Evolutionary conservation across 495 filamentous ascomycete species (phyloP).

Genomic region (Penicillium silybi): DNA sequence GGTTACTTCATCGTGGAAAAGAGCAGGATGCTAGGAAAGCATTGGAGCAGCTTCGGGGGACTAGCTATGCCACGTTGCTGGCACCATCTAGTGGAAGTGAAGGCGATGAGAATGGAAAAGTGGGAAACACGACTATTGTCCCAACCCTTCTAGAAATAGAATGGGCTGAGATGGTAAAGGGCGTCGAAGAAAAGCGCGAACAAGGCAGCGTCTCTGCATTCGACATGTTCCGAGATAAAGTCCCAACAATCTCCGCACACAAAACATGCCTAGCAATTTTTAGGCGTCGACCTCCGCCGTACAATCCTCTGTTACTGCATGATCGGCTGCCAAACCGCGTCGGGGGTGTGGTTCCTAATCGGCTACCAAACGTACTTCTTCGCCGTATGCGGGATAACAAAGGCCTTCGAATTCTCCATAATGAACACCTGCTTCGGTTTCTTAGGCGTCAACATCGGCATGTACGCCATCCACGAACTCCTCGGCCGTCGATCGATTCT

Average conservation of each 20-base stretch:
- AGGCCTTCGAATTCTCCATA: slow-evolving; percentile 55
- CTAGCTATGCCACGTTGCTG: background rate
- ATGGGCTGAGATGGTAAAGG: slow-evolving; percentile 16
- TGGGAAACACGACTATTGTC: background rate
- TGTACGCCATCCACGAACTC: slow-evolving; percentile 46
- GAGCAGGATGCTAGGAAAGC: slow-evolving; percentile 8
- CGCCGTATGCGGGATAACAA: slow-evolving; percentile 54
- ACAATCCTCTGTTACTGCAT: slow-evolving; percentile 15
- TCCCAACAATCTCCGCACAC: background rate
- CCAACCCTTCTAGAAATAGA: slow-evolving; percentile 12
- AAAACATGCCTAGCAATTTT: background rate
- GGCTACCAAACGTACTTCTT: slow-evolving; percentile 64
- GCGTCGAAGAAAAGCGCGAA: slow-evolving; percentile 14
- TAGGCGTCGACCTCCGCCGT: slow-evolving; percentile 13
- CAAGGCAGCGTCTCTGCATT: slow-evolving; percentile 9
- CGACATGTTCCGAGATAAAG: slow-evolving; percentile 15
- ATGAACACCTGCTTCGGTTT: slow-evolving; percentile 54
- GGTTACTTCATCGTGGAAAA: slow-evolving; percentile 11
- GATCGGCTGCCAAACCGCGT: slow-evolving; percentile 45
- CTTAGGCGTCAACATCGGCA: slow-evolving; percentile 51
- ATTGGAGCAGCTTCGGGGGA: slow-evolving; percentile 8
- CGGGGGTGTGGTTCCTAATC: slow-evolving; percentile 59
- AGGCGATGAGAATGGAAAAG: slow-evolving; percentile 1
- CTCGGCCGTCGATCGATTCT: slow-evolving; percentile 54
- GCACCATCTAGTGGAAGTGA: background rate